Conservation (phyloP, 345 rosid species). For the Linum tenue region DNA sequence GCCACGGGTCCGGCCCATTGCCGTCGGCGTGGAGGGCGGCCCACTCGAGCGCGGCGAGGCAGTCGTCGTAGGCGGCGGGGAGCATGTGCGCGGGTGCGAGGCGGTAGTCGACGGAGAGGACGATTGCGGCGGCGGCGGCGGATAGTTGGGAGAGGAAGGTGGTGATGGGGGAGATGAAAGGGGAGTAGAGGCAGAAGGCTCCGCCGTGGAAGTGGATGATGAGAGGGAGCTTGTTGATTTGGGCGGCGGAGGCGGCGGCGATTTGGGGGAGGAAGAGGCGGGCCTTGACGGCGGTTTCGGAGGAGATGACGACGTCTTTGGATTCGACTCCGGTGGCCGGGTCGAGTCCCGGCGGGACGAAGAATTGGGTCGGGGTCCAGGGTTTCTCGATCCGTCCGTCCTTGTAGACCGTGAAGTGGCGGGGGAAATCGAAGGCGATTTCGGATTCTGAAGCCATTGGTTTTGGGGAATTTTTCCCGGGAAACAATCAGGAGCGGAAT, state of each 20-base stretch:
- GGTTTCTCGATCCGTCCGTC: conserved; percentile 51
- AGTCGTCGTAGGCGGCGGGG: conserved; percentile 17
- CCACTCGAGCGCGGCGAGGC: conserved; percentile 14
- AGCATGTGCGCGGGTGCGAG: conserved; percentile 16
- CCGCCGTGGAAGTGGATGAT: conserved; percentile 27
- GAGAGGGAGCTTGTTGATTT: conserved; percentile 48
- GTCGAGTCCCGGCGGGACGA: conserved; percentile 32
- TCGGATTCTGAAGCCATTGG: neutral
- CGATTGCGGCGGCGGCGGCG: conserved; percentile 12
- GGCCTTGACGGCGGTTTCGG: conserved; percentile 13
- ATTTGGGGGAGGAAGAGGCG: conserved; percentile 35
- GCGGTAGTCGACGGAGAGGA: conserved; percentile 15
- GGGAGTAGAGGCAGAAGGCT: conserved; percentile 17
- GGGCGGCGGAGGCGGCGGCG: neutral
- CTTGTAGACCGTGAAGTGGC: conserved; percentile 29
- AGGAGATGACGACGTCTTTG: conserved; percentile 31
- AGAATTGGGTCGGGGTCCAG: conserved; percentile 12
- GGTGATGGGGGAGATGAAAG: neutral
- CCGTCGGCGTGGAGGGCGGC: conserved; percentile 8
- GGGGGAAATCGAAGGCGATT: conserved; percentile 16
- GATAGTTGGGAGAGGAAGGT: conserved; percentile 5
- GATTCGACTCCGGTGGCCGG: conserved; percentile 33
- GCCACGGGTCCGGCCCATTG: conserved; percentile 23
- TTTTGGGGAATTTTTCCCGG: too few species aligned
- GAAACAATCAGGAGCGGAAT: too few species aligned